Percentiles rank a stretch among this genome's conserved stretches.
phyloP scores from a whole-genome alignment of 345 rosid species.

The Arabis hirsuta region DNA sequence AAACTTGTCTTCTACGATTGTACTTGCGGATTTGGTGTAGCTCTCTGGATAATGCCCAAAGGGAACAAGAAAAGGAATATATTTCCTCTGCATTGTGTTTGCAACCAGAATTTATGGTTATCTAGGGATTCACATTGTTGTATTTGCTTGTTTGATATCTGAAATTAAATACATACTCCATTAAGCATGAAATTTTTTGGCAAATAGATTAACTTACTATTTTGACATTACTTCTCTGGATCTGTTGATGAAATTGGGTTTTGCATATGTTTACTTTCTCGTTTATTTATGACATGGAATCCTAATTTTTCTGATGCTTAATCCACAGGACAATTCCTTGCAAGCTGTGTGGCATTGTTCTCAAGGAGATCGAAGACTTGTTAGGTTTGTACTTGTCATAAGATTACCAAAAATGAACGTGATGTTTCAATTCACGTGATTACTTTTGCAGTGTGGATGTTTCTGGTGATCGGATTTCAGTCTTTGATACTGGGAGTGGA shows the following conservation, averaged over 20 bases:
- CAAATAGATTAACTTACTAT: no score
- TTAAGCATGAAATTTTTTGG: no score
- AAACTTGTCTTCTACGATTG: no score
- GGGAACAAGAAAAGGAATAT: no score
- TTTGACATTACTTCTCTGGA: no score
- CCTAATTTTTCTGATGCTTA: slow-evolving; percentile 9
- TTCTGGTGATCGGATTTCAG: slow-evolving; percentile 50
- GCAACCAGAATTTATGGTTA: no score
- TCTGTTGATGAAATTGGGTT: not conserved
- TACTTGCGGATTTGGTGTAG: no score
- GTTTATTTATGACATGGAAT: not conserved
- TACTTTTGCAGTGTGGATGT: slow-evolving; percentile 59
- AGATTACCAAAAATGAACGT: not conserved
- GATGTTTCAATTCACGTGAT: not conserved
- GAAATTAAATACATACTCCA: no score
- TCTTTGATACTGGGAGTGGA: slow-evolving; percentile 82
- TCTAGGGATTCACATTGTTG: no score
- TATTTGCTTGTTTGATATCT: no score
- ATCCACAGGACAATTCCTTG: slow-evolving; percentile 73
- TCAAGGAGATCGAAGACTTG: slow-evolving; percentile 47
- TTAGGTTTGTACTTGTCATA: slow-evolving; percentile 53
- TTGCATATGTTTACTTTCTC: slow-evolving; percentile 17
- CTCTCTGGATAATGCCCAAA: no score
- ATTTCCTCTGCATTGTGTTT: no score
- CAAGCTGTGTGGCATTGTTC: slow-evolving; percentile 71